Conservation (phyloP, 106 monocot species). For the Cymbidium sinense region DNA sequence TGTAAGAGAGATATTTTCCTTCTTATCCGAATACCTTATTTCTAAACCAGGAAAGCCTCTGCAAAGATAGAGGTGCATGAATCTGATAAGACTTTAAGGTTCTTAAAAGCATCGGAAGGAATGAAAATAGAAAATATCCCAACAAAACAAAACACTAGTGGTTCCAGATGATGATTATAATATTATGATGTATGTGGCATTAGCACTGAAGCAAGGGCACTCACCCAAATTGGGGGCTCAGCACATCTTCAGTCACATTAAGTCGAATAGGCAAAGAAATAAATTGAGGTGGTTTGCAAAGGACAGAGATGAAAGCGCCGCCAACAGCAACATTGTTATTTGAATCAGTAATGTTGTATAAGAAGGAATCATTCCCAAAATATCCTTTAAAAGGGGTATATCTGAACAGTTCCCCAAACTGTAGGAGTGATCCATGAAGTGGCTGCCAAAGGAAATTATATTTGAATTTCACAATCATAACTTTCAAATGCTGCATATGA, state of each 20-base stretch:
- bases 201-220: constrained; percentile 8
- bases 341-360: constrained; percentile 55
- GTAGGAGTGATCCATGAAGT: constrained; percentile 74
- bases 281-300: constrained; percentile 88
- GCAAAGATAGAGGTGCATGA: constrained; percentile 14
- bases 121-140: not conserved
- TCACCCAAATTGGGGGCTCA: constrained; percentile 76
- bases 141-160: not conserved
- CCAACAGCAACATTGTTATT: constrained; percentile 58
- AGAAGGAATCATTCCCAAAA: constrained; percentile 86
- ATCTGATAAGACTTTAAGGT: not conserved
- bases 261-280: constrained; percentile 56
- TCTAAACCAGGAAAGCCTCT: constrained; percentile 78
- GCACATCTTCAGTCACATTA: constrained; percentile 58
- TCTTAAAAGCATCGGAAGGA: not conserved
- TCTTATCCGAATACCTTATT: constrained; percentile 57
- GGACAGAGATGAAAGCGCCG: constrained; percentile 47
- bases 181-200: not conserved
- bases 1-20: constrained; percentile 66
- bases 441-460: constrained; percentile 48
- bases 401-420: constrained; percentile 49
- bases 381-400: constrained; percentile 81
- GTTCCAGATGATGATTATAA: not conserved
- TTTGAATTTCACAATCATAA: not conserved
- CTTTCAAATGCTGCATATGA: not conserved